Evolutionary conservation across 2,329 filamentous ascomycete genomes (phyloP).

Genomic region (Pseudogymnoascus sp.): DNA sequence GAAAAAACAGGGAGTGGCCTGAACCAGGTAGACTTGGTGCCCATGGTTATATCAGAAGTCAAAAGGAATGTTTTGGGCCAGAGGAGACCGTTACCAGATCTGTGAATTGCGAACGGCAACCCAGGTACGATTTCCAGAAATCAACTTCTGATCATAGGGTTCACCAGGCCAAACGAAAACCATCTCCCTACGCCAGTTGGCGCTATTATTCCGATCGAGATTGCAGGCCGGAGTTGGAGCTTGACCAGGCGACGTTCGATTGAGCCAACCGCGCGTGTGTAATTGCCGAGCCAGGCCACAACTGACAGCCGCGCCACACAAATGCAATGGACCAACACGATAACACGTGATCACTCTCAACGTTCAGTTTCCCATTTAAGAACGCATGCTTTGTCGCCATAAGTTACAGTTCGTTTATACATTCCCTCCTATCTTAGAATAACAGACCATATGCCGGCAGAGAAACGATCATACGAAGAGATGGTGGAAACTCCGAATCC

Average conservation of each 20-base stretch:
- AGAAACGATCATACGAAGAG: slow-evolving; percentile 3
- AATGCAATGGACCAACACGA: neutral
- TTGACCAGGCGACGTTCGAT: neutral
- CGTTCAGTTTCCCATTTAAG: neutral
- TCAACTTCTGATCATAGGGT: neutral
- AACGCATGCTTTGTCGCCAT: neutral
- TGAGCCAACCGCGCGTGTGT: neutral
- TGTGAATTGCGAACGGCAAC: neutral
- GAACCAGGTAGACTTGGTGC: neutral
- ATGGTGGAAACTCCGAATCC: slow-evolving; percentile 19
- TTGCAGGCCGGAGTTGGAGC: neutral
- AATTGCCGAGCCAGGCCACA: neutral
- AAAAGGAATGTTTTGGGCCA: neutral
- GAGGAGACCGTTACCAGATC: neutral
- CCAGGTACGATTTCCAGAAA: neutral
- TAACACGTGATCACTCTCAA: neutral
- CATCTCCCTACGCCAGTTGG: neutral
- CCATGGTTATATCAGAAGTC: neutral
- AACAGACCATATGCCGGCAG: neutral
- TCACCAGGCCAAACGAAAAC: neutral
- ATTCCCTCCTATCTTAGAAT: neutral
- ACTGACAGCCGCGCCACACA: neutral
- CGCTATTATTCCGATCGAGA: neutral
- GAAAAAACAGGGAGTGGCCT: slow-evolving; percentile 45
- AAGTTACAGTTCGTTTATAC: neutral